phyloP scores from a whole-genome alignment of 192 early-diverging fungal species.

The Rhizophagus sp. region DNA sequence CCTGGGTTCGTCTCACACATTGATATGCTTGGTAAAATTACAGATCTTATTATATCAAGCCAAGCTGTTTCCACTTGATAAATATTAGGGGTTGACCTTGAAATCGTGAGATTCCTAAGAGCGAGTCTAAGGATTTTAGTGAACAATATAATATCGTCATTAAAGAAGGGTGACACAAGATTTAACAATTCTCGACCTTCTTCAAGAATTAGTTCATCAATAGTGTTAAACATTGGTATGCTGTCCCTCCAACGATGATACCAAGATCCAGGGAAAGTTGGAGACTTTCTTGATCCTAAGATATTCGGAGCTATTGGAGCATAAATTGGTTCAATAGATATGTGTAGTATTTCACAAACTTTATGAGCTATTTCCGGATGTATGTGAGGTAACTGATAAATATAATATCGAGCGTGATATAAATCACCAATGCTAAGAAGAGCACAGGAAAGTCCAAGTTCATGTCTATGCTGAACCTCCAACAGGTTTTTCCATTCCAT shows the following conservation, averaged over 20 bases:
- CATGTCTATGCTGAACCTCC: slow-evolving; percentile 42
- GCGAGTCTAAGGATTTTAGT: slow-evolving; percentile 14
- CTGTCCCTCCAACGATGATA: slow-evolving; percentile 16
- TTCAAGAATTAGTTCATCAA: slow-evolving; percentile 10
- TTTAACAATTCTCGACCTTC: background rate
- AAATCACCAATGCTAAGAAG: slow-evolving; percentile 67
- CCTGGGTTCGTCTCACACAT: slow-evolving; percentile 65
- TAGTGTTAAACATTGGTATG: slow-evolving; percentile 23
- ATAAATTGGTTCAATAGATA: slow-evolving; percentile 62
- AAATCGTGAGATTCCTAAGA: background rate
- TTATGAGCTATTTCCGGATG: slow-evolving; percentile 62
- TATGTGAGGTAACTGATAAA: slow-evolving; percentile 52
- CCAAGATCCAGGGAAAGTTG: slow-evolving; percentile 24
- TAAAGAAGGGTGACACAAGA: background rate
- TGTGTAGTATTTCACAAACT: slow-evolving; percentile 60
- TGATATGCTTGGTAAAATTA: slow-evolving; percentile 69
- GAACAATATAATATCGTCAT: background rate
- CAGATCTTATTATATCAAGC: slow-evolving; percentile 43
- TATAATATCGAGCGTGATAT: slow-evolving; percentile 47
- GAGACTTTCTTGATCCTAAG: background rate
- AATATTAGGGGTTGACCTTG: background rate
- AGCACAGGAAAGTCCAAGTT: slow-evolving; percentile 60
- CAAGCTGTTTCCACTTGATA: slow-evolving; percentile 27
- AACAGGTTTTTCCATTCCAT: background rate
- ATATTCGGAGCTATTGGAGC: slow-evolving; percentile 40